Evolutionary conservation across 768 basidiomycete species (phyloP).

Genomic region (Suillus bovinus): DNA sequence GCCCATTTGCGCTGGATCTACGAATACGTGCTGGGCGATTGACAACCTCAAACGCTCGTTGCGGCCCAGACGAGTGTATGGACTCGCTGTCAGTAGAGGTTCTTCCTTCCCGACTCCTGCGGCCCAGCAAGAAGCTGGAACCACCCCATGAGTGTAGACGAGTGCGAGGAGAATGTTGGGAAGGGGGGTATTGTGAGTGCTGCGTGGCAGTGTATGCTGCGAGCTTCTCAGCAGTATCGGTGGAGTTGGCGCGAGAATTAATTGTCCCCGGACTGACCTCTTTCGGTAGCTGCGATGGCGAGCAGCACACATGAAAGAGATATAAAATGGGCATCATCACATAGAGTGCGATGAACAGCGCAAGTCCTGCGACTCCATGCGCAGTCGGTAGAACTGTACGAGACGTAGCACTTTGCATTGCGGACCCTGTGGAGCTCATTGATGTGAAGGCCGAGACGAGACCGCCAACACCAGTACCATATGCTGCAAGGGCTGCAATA

Average conservation of each 20-base stretch:
- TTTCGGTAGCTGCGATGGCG: slow-evolving; percentile 18
- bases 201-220: slow-evolving; percentile 29
- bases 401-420: slow-evolving; percentile 35
- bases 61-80: slow-evolving; percentile 34
- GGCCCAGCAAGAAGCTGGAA: slow-evolving; percentile 36
- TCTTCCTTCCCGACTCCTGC: slow-evolving; percentile 37
- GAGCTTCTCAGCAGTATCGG: slow-evolving; percentile 43
- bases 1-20: slow-evolving; percentile 49
- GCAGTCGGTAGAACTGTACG: slow-evolving; percentile 48
- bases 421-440: slow-evolving; percentile 32
- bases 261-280: slow-evolving; percentile 23
- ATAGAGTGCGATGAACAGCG: slow-evolving; percentile 65
- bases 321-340: slow-evolving; percentile 45
- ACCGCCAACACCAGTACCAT: slow-evolving; percentile 63
- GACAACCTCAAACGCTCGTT: slow-evolving; percentile 48
- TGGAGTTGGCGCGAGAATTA: slow-evolving; percentile 37
- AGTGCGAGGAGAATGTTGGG: slow-evolving; percentile 33
- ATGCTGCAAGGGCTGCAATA: slow-evolving; percentile 47
- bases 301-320: slow-evolving; percentile 29
- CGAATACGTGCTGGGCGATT: slow-evolving; percentile 52
- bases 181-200: slow-evolving; percentile 32
- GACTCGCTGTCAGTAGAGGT: slow-evolving; percentile 42
- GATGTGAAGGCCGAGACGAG: slow-evolving; percentile 64
- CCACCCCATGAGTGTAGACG: slow-evolving; percentile 41
- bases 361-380: slow-evolving; percentile 67